Evolutionary conservation across 768 basidiomycete species (phyloP).

Genomic region (Russula sp.): DNA sequence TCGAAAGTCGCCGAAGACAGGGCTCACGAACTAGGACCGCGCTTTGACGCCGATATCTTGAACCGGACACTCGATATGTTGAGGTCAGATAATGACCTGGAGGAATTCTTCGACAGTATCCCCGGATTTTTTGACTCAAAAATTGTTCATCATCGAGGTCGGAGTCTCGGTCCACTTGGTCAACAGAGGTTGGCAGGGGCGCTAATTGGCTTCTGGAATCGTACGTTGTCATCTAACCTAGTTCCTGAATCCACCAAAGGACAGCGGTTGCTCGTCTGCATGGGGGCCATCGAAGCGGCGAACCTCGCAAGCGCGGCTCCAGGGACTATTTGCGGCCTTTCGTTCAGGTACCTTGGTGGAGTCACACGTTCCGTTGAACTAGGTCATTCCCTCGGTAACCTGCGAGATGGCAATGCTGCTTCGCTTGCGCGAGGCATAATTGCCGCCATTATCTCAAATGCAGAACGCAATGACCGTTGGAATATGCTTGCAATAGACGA

Average conservation of each 20-base stretch:
- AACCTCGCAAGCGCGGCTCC: neutral
- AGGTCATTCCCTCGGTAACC: neutral
- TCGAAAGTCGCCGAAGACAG: neutral
- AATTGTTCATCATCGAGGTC: neutral
- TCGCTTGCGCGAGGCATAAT: neutral
- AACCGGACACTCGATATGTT: neutral
- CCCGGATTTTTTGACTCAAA: conserved; percentile 3
- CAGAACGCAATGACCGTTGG: conserved; percentile 4
- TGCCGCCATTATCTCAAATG: neutral
- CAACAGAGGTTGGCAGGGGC: neutral
- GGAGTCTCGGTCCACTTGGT: neutral
- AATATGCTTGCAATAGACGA: neutral
- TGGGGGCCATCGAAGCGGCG: neutral
- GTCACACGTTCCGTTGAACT: neutral
- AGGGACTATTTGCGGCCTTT: neutral
- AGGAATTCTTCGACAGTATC: neutral
- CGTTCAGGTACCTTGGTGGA: neutral
- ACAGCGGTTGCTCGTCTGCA: neutral
- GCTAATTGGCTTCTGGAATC: neutral
- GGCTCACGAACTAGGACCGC: neutral
- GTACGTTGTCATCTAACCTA: neutral
- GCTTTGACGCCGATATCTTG: neutral
- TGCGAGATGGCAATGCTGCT: neutral
- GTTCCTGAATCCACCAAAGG: neutral
- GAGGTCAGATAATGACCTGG: conserved; percentile 1